These are phyloP conservation scores for Pseudotulostoma volvatum DNA, from an alignment of 495 filamentous ascomycete species.

Conservation along the genomic window DNA sequence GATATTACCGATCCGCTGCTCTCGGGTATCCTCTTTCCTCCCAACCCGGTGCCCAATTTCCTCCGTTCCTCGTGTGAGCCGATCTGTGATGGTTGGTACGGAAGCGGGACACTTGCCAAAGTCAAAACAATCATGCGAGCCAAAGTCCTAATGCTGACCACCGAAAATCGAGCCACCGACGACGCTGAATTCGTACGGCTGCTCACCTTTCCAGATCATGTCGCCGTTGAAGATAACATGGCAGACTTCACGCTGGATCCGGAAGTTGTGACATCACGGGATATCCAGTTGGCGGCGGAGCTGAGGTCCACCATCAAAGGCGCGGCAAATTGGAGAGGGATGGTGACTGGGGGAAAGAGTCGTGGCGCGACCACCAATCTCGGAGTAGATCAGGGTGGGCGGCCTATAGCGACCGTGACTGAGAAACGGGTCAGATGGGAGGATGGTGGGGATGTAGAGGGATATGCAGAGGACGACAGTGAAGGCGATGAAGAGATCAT, in stretches of 20 bases:
- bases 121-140: slow-evolving; percentile 69
- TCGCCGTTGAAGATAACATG: slow-evolving; percentile 14
- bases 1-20: slow-evolving; percentile 74
- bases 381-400: slow-evolving; percentile 3
- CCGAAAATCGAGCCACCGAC: slow-evolving; percentile 20
- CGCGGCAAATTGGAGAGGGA: slow-evolving; percentile 17
- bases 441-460: slow-evolving; percentile 10
- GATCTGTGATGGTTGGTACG: slow-evolving; percentile 64
- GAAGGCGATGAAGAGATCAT: slow-evolving; percentile 24
- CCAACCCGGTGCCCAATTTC: slow-evolving; percentile 9
- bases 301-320: slow-evolving; percentile 23
- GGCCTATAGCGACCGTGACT: slow-evolving; percentile 6
- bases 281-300: slow-evolving; percentile 24
- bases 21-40: slow-evolving; percentile 11
- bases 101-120: slow-evolving; percentile 60
- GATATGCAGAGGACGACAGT: slow-evolving; percentile 13
- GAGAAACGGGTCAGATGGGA: slow-evolving; percentile 8
- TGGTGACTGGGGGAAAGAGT: slow-evolving; percentile 5
- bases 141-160: slow-evolving; percentile 43
- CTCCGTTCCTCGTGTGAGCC: slow-evolving; percentile 36
- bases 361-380: background rate
- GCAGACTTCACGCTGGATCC: slow-evolving; percentile 18
- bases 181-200: slow-evolving; percentile 36
- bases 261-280: slow-evolving; percentile 9
- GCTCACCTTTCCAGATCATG: slow-evolving; percentile 28